Percentiles rank a stretch among this genome's conserved stretches.
phyloP scores from a whole-genome alignment of 257 asterid genomes.

The Verbena officinalis region DNA sequence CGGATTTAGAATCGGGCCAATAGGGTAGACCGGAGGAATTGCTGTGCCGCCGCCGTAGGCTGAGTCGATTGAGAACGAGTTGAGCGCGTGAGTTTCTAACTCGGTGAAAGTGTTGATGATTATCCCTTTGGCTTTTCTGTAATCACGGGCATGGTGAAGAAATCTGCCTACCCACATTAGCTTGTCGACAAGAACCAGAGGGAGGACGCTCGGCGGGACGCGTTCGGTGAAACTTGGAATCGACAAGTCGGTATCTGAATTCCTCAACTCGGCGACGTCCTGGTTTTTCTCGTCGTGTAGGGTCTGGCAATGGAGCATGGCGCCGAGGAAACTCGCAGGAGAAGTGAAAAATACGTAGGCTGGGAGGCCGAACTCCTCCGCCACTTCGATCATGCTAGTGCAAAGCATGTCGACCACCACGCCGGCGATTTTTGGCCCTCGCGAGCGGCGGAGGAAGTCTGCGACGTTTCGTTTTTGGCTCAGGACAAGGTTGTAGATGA shows the following conservation, averaged over 20 bases:
- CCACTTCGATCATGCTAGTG: constrained; percentile 60
- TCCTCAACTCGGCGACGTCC: constrained; percentile 43
- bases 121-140: constrained; percentile 57
- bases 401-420: constrained; percentile 68
- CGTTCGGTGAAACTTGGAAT: constrained; percentile 50
- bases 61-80: constrained; percentile 32
- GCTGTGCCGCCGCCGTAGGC: constrained; percentile 33
- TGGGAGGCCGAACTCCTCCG: constrained; percentile 45
- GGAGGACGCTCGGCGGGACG: constrained; percentile 46
- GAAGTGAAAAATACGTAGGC: constrained; percentile 62
- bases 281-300: constrained; percentile 52
- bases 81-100: constrained; percentile 50
- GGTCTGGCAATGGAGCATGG: constrained; percentile 61
- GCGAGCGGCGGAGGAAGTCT: constrained; percentile 32
- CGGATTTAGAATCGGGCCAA: constrained; percentile 59
- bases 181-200: constrained; percentile 48
- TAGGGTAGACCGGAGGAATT: constrained; percentile 50
- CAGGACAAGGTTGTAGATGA: constrained; percentile 47
- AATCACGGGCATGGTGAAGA: constrained; percentile 54
- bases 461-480: constrained; percentile 50
- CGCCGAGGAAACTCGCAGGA: constrained; percentile 60
- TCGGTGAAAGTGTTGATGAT: constrained; percentile 57
- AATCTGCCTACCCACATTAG: constrained; percentile 53
- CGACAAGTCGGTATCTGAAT: constrained; percentile 25
- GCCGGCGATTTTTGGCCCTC: constrained; percentile 26